phyloP scores from a whole-genome alignment of 148 eudicot genomes.

The Rhododendron griersonianum region DNA sequence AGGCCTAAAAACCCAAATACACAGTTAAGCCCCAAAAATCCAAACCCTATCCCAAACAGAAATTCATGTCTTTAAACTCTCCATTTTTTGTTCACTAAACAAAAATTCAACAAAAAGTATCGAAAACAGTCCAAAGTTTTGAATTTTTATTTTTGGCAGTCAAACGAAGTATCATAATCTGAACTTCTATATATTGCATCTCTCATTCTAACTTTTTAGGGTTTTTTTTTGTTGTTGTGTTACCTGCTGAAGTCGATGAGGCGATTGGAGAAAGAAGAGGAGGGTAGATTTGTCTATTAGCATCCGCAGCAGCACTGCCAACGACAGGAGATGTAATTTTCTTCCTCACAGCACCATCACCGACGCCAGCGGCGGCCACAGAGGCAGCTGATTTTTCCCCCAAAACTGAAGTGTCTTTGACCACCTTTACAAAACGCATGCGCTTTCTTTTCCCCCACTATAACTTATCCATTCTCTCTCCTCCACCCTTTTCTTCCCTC shows the following conservation, averaged over 20 bases:
- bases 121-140: not conserved
- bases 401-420: conserved; percentile 22
- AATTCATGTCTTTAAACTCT: too few species aligned
- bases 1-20: too few species aligned
- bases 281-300: not conserved
- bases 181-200: not conserved
- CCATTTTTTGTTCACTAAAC: too few species aligned
- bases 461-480: conserved; percentile 33
- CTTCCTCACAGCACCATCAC: conserved; percentile 14
- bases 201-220: not conserved
- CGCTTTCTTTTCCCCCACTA: conserved; percentile 57
- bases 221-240: not conserved
- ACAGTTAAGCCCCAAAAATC: too few species aligned
- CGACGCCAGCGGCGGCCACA: not conserved
- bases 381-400: not conserved
- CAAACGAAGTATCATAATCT: not conserved
- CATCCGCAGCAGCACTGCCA: not conserved
- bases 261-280: conserved; percentile 23
- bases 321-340: conserved; percentile 29
- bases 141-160: not conserved
- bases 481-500: not conserved
- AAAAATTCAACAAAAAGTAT: too few species aligned
- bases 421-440: conserved; percentile 37
- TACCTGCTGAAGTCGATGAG: conserved; percentile 38
- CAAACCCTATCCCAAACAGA: too few species aligned